phyloP scores from a whole-genome alignment of 179 eudicot species.

The Silene noctiflora region DNA sequence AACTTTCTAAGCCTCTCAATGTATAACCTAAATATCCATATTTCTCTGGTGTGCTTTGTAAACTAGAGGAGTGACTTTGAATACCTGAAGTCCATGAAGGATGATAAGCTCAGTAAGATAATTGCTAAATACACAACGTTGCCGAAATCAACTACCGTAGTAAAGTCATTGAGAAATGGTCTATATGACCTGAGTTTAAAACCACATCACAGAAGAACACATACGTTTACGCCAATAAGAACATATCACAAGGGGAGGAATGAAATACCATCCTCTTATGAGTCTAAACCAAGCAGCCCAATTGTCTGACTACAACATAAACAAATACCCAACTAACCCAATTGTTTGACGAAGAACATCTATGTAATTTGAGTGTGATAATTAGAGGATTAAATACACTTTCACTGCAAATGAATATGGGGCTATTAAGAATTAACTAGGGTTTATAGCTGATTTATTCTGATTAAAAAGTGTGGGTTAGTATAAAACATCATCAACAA shows the following conservation, averaged over 20 bases:
- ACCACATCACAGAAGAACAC: neutral
- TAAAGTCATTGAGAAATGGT: neutral
- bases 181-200: neutral
- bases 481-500: neutral
- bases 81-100: constrained; percentile 32
- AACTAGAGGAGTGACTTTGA: constrained; percentile 43
- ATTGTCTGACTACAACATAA: neutral
- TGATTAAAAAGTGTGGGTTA: neutral
- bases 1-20: constrained; percentile 36
- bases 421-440: neutral
- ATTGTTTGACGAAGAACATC: neutral
- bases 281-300: neutral
- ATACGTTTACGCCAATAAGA: no score
- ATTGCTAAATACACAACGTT: neutral
- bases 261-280: neutral
- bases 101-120: constrained; percentile 4
- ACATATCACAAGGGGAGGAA: neutral
- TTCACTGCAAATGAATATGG: neutral
- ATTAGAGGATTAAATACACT: no score
- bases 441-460: neutral
- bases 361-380: no score
- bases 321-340: neutral
- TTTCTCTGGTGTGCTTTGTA: constrained; percentile 41
- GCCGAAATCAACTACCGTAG: neutral
- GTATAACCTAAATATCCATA: constrained; percentile 31